Evolutionary conservation across 1,284 basidiomycete species (phyloP), one percentile per base, ranked within the genome.

Genomic region (Fomitiporia mediterranea): DNA sequence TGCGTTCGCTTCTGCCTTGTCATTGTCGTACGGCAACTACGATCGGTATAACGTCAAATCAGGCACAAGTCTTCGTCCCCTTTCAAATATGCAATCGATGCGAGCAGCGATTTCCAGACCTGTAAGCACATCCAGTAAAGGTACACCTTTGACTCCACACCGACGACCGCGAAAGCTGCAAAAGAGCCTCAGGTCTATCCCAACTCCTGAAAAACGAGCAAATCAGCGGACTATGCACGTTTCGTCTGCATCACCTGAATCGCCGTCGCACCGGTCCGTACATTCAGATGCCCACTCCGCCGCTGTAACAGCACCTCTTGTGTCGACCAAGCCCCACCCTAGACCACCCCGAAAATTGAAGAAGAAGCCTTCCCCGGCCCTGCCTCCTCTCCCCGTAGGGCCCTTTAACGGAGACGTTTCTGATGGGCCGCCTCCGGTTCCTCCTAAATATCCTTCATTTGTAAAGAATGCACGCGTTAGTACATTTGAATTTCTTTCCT

Each of bases 91-190:
- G n/a, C 48, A 27, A 13, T 48, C 34, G 34, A 34, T 38, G 25
- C 57, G 55, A 6, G 50, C 57, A 11, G 43, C 47, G 13, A 25
- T 25, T 25, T 23, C 39, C 28, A 23, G 44, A 46, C 50, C 53
- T 42, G 53, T 55, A 49, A 59, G 53, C 57, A 51, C 46, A 28
- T 37, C 57, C 28, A 23, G 38, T 8, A 43, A 43, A 32, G 21
- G 49, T 44, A 39, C 43, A 34, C 27, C 48, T 35, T 17, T 32
- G 48, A 38, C 17, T 19, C 23, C n/a, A 37, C 28, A 55, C 53
- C 53, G 48, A 55, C 53, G 30, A 23, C 53, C 57, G 11, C 57
- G 57, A 27, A 59, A 59, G 57, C 53, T 59, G 35, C 53, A 50
- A 28, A 59, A 59, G 17, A 55, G 42, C 30, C 23, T 55, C 7